Evolutionary conservation across 257 asterid genomes (phyloP), one percentile per base, ranked within the genome.

Genomic region (Striga asiatica): DNA sequence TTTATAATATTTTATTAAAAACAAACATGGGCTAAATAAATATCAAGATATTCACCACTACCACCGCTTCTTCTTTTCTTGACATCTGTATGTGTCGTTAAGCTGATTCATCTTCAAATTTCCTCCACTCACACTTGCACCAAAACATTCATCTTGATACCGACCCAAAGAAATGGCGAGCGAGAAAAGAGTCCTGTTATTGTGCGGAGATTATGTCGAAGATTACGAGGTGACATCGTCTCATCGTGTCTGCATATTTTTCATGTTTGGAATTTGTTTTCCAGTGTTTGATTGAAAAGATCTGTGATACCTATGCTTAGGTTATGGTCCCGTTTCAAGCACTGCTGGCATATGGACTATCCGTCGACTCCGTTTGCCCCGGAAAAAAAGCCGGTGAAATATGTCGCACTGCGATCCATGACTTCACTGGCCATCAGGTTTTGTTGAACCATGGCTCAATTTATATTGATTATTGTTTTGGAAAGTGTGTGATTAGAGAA

Each of bases 311-410:
- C 8, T 25, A 42, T 52, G 16, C 6, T 16, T 66, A 89, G 98
- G 92, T 74, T 62, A 91, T 87, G 98, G 95, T 87, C 55, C 98
- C 98, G 18, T 87, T 87, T 73, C 98, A 91, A 80, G 95, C 95
- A 2, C 62, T 91, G 62, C 72, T 71, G 61, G 98, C 96, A 2
- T 91, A 80, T 70, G 98, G 98, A 24, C 68, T 91, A 42, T 62
- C 87, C 3, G 98, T 91, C 17, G 95, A 91, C 71, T 94, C 94
- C 3, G 94, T 87, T 69, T 87, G 95, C 71, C 98, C 96, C 27
- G 95, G 94, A 1, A 91, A 91, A 79, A 91, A 80, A 72, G 72
- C 96, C 28, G 96, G 96, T 28, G 98, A 91, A 28, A 6, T 78
- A 27, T 81, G 94, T 70, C 94, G 92, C 38, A 91, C 98, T 21